phyloP scores from a whole-genome alignment of 805 yeast genomes.

The Priceomyces fermenticarens region DNA sequence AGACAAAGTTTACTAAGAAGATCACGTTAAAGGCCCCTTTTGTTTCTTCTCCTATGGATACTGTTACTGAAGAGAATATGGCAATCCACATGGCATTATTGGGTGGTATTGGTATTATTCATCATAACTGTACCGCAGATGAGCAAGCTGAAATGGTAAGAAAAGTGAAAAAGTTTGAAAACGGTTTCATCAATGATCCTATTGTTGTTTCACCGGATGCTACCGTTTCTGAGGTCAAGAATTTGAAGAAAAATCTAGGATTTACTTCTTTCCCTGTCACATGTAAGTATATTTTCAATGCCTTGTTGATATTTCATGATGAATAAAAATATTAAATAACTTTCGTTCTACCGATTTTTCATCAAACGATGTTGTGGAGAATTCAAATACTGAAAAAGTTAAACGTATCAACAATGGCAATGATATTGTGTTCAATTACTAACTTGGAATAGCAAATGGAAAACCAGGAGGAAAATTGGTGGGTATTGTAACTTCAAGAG shows the following conservation, averaged over 20 bases:
- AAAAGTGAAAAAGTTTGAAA: conserved; percentile 94
- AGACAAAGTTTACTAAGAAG: conserved; percentile 85
- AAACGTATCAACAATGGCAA: background rate
- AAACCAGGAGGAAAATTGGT: conserved; percentile 81
- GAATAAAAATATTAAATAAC: conserved; percentile 52
- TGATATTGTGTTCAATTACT: conserved; percentile 16
- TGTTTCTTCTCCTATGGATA: conserved; percentile 98
- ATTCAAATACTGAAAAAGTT: conserved; percentile 16
- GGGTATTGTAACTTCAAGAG: conserved; percentile 97
- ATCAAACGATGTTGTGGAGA: conserved; percentile 98
- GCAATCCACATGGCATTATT: conserved; percentile 97
- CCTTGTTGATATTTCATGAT: background rate
- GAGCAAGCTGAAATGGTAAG: conserved; percentile 99
- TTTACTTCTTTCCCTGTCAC: conserved; percentile 99
- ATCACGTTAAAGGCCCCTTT: conserved; percentile 91
- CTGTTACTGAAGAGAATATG: conserved; percentile 96
- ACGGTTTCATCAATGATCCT: conserved; percentile 92
- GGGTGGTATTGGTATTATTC: conserved; percentile 98
- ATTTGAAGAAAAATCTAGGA: conserved; percentile 69
- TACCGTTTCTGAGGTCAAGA: conserved; percentile 79
- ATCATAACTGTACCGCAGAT: conserved; percentile 94
- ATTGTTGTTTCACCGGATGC: conserved; percentile 73
- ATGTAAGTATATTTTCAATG: conserved; percentile 73
- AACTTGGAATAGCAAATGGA: conserved; percentile 66
- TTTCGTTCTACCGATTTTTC: conserved; percentile 98